These are phyloP conservation scores for Aspergillus mulundensis DNA, from an alignment of 495 filamentous ascomycete genomes.

Conservation along the genomic window DNA sequence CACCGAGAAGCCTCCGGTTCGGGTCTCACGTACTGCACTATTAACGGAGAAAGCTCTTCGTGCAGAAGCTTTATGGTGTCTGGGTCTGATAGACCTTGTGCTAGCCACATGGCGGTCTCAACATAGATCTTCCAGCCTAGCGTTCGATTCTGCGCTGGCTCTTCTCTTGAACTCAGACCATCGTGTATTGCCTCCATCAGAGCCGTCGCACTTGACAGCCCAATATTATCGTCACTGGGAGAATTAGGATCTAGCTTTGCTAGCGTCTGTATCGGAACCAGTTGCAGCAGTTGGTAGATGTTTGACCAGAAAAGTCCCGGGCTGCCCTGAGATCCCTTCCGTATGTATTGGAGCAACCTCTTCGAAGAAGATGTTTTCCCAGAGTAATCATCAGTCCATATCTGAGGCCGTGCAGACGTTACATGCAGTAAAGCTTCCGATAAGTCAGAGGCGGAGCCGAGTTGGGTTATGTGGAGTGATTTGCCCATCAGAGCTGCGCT, in stretches of 20 bases:
- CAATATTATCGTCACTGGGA: conserved; percentile 19
- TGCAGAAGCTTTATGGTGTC: conserved; percentile 46
- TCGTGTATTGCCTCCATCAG: conserved; percentile 61
- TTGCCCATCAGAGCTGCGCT: conserved; percentile 65
- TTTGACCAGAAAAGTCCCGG: conserved; percentile 66
- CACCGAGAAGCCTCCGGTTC: conserved; percentile 44
- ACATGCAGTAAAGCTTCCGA: conserved; percentile 58
- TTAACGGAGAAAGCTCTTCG: conserved; percentile 50
- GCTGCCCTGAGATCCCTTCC: conserved; percentile 75
- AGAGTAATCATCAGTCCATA: conserved; percentile 69
- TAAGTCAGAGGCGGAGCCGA: conserved; percentile 67
- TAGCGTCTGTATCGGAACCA: conserved; percentile 53
- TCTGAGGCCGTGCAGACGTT: conserved; percentile 57
- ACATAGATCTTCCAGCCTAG: conserved; percentile 74
- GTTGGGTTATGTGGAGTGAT: conserved; percentile 62
- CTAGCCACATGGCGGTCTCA: conserved; percentile 48
- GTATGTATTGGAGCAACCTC: conserved; percentile 67
- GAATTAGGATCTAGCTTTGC: conserved; percentile 46
- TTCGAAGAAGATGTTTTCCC: conserved; percentile 62
- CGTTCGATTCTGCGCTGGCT: conserved; percentile 59
- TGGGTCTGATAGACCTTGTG: conserved; percentile 38
- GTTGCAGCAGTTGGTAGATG: conserved; percentile 54
- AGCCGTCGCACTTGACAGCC: conserved; percentile 23
- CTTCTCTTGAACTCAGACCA: conserved; percentile 69
- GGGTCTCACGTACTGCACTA: conserved; percentile 54